phyloP scores from a whole-genome alignment of 331 rosid genomes.

The Malus hybrid region DNA sequence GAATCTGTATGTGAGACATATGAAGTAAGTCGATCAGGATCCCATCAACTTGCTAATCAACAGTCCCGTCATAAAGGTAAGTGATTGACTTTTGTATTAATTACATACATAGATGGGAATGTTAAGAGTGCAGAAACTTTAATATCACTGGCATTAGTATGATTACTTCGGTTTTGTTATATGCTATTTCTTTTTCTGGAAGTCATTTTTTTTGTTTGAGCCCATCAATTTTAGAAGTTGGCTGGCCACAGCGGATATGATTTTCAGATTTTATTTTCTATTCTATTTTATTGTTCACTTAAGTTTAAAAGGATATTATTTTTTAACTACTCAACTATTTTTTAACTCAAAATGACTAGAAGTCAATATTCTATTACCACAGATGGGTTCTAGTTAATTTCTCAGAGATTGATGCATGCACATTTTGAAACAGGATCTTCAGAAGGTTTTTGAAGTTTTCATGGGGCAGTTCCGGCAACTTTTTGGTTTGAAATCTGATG shows the following conservation, averaged over 20 bases:
- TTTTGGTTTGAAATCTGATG: constrained; percentile 74
- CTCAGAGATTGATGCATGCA: constrained; percentile 17
- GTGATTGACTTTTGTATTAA: neutral
- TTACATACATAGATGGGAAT: neutral
- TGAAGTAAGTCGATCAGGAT: neutral
- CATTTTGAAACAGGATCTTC: constrained; percentile 67
- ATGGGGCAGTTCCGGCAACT: constrained; percentile 95
- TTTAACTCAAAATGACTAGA: neutral
- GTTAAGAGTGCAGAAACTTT: neutral
- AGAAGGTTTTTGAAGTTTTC: constrained; percentile 63
- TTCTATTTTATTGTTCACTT: neutral
- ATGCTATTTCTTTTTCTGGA: neutral
- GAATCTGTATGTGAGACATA: neutral
- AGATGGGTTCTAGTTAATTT: constrained; percentile 14
- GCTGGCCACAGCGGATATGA: neutral
- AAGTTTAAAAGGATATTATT: neutral
- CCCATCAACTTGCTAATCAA: neutral
- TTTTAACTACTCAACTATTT: neutral
- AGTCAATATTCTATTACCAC: constrained; percentile 3
- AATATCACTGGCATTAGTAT: neutral
- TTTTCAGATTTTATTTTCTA: neutral
- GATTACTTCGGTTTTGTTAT: neutral
- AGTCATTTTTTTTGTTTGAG: neutral
- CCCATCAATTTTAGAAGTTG: neutral
- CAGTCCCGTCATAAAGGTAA: neutral